Percentiles rank a stretch among this genome's conserved stretches.
Evolutionary conservation across 805 yeast species (phyloP).

Genomic region (Sungouiella thailandica): DNA sequence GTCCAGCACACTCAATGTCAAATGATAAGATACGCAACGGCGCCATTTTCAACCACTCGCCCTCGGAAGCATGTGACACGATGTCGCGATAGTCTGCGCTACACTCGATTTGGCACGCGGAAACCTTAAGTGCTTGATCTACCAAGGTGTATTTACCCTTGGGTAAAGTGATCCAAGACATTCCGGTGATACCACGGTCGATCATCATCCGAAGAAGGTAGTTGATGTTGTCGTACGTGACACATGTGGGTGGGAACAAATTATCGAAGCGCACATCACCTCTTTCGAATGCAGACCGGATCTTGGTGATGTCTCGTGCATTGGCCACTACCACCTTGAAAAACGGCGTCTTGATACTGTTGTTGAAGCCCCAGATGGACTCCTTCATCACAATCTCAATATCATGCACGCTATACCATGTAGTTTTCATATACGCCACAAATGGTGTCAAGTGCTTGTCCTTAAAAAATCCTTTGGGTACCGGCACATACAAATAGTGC

Average conservation of each 20-base stretch:
- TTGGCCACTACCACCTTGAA: conserved; percentile 66
- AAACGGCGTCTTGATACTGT: conserved; percentile 72
- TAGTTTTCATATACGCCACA: conserved; percentile 39
- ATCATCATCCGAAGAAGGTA: conserved; percentile 84
- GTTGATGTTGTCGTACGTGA: conserved; percentile 87
- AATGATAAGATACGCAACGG: conserved; percentile 90
- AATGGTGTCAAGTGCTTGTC: conserved; percentile 48
- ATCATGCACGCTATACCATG: conserved; percentile 54
- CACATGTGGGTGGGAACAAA: conserved; percentile 53
- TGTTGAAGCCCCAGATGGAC: conserved; percentile 90
- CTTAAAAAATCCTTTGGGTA: conserved; percentile 69
- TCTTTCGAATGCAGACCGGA: conserved; percentile 79
- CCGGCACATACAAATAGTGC: conserved; percentile 90
- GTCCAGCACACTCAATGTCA: conserved; percentile 98
- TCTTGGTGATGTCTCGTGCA: conserved; percentile 58
- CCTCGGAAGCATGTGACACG: conserved; percentile 81
- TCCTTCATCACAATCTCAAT: conserved; percentile 70
- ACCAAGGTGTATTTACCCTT: conserved; percentile 57
- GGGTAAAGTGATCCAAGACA: conserved; percentile 96
- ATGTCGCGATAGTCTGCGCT: conserved; percentile 62
- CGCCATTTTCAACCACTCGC: conserved; percentile 89
- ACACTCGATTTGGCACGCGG: conserved; percentile 86
- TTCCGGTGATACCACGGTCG: conserved; percentile 88
- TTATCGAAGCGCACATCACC: conserved; percentile 68
- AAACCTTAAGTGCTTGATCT: conserved; percentile 38